phyloP scores from a whole-genome alignment of 768 basidiomycete species.

The Botryobasidium botryosum region DNA sequence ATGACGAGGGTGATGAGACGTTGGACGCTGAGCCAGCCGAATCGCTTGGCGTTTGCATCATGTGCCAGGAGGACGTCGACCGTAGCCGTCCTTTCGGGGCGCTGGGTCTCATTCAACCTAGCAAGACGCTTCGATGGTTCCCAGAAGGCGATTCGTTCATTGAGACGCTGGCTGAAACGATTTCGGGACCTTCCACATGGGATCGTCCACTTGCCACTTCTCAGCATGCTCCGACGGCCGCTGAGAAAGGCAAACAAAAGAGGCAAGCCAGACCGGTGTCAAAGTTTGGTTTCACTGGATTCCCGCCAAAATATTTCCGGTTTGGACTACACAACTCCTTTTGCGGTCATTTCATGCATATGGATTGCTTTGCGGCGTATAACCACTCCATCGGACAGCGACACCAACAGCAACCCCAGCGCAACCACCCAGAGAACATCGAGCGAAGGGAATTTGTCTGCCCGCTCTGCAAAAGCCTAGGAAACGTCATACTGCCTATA shows the following conservation, averaged over 20 bases:
- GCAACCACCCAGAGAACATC: slow-evolving; percentile 92
- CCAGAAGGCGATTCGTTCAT: slow-evolving; percentile 55
- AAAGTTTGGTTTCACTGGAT: slow-evolving; percentile 53
- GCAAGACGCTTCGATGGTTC: slow-evolving; percentile 62
- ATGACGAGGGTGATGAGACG: slow-evolving; percentile 37
- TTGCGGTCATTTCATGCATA: slow-evolving; percentile 95
- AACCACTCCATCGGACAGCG: slow-evolving; percentile 72
- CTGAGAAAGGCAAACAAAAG: no score
- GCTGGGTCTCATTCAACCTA: slow-evolving; percentile 76
- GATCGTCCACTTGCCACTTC: slow-evolving; percentile 13
- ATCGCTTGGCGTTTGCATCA: slow-evolving; percentile 87
- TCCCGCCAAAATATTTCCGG: slow-evolving; percentile 49
- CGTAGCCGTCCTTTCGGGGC: slow-evolving; percentile 59
- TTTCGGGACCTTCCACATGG: slow-evolving; percentile 1
- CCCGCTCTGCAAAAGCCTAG: slow-evolving; percentile 90
- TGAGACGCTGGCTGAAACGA: slow-evolving; percentile 42
- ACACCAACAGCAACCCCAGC: slow-evolving; percentile 71
- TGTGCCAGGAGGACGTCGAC: slow-evolving; percentile 90
- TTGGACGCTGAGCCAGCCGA: slow-evolving; percentile 28
- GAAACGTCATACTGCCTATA: slow-evolving; percentile 85
- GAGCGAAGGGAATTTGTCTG: slow-evolving; percentile 89
- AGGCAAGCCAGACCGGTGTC: slow-evolving; percentile 24
- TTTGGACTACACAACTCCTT: slow-evolving; percentile 79
- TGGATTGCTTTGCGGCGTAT: slow-evolving; percentile 86
- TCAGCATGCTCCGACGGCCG: slow-evolving; percentile 19